Evolutionary conservation across 768 basidiomycete species (phyloP), one percentile per base, ranked within the genome.

Genomic region (Tricholoma terreum): DNA sequence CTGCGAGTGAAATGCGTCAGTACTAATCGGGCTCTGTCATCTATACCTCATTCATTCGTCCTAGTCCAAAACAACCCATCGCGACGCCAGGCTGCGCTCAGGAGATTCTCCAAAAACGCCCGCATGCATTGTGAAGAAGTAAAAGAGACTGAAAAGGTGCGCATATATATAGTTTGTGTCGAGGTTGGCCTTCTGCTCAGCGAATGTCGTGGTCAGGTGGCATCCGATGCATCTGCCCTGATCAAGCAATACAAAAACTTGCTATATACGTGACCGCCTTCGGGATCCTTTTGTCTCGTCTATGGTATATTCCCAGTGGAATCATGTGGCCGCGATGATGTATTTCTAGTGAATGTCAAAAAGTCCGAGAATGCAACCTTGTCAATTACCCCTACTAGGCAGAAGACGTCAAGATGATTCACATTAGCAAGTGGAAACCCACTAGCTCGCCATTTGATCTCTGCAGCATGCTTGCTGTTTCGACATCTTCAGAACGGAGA

Each of bases 361-460:
- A 34, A 19, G 22, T 10, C 45, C 19, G 17, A 15, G 12, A 22
- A 36, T 9, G n/a, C 36, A 36, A 38, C 19, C 24, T 58, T 12
- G 14, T 52, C 24, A 24, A 33, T 55, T 51, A 67, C 34, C 33
- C 62, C 66, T 67, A 67, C 66, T 67, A 59, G 62, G 53, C 48
- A 40, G 48, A 42, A 49, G 42, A 34, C 22, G 51, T 63, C 54
- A 56, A 36, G 51, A 46, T 36, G 19, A n/a, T 30, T 22, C 36
- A 45, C 1, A 7, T 48, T 30, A 38, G 24, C 4, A n/a, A 55
- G 34, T 21, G 22, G 50, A 43, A 64, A 61, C 80, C 74, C 65
- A 84, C 83, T 61, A 84, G 75, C 64, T 84, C 83, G 45, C 62
- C 71, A 7, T 73, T 68, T 6, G 75, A 75, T 56, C 77, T 74